Base-by-base conservation (phyloP, 176 grass and related monocot genomes). In the Oryza glaberrima region DNA sequence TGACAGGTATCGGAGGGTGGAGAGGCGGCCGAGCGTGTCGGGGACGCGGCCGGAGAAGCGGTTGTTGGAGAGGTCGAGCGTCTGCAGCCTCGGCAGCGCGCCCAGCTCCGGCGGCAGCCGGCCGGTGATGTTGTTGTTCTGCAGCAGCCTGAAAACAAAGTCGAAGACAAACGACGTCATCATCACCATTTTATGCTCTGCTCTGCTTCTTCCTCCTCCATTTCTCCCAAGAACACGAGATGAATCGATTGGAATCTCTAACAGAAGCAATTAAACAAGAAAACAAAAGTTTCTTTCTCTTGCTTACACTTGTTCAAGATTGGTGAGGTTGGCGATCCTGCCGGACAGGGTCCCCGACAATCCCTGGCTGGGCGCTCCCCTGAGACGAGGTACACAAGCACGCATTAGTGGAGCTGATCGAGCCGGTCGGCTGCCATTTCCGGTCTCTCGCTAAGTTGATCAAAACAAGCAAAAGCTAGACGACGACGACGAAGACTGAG, bases 81-180 rank as follows among this genome's bases (percentile, higher is more conserved):
- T 95, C 76, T 98, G 93, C 5, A 98, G 85, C 65, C 88, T 80
- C n/a, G 89, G 87, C 70, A 98, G 96, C 26, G 68, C 56, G 60
- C 93, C 96, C 2, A 98, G 76, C 86, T 95, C 93, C 64, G 85
- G 56, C 51, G 93, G 96, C 76, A 98, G 91, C 28, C 83, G 82
- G 19, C 96, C 96, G 30, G 91, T 90, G 81, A 98, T 86, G 91
- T 98, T 92, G 87, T 98, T 98, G 89, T 98, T 98, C 86, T 98
- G 96, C 54, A 98, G 86, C 36, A 98, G 51, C 68, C 95, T 98
- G 65, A 32, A 32, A 90, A 47, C 56, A 2, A 2, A 26, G 40
- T 40, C 7, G 35, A 25, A 11, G 70, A 22, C 52, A 28, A 6
- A 54, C 14, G 6, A 3, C 22, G 26, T 40, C 20, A 32, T 16